Conservation (phyloP, 2,329 filamentous ascomycete genomes). For the Neonectria hederae region DNA sequence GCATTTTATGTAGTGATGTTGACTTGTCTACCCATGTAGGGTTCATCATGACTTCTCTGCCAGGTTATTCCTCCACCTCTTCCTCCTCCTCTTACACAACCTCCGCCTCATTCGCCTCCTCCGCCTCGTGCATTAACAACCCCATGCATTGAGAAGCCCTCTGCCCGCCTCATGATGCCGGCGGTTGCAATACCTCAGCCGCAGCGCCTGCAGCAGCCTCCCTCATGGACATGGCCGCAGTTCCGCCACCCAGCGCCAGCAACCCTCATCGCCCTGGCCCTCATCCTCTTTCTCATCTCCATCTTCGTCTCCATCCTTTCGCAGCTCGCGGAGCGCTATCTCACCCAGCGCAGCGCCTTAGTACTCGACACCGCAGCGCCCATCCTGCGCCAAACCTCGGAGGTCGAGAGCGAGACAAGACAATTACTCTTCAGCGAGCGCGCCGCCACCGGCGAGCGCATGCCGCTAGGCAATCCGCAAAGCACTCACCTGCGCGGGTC, state of each 20-base stretch:
- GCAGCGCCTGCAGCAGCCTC: slow-evolving; percentile 11
- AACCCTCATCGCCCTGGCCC: slow-evolving; percentile 33
- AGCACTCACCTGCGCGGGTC: slow-evolving; percentile 30
- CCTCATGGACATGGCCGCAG: slow-evolving; percentile 18
- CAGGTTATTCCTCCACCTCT: neutral
- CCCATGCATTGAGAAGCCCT: slow-evolving; percentile 7
- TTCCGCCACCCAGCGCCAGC: slow-evolving; percentile 29
- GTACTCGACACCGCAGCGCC: slow-evolving; percentile 4
- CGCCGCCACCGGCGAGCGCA: slow-evolving; percentile 25
- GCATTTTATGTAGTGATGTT: neutral
- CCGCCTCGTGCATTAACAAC: neutral
- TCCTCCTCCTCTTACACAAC: neutral
- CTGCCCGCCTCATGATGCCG: slow-evolving; percentile 5
- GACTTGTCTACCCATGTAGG: neutral
- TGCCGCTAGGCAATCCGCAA: slow-evolving; percentile 30
- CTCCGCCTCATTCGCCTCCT: neutral
- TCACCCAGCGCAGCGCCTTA: slow-evolving; percentile 26
- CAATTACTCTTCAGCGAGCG: slow-evolving; percentile 31
- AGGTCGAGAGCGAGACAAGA: slow-evolving; percentile 30
- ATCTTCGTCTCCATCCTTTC: slow-evolving; percentile 34
- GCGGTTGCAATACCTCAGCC: slow-evolving; percentile 1
- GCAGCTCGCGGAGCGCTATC: slow-evolving; percentile 28
- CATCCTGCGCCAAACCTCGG: slow-evolving; percentile 9
- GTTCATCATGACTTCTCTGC: neutral
- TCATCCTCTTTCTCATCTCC: slow-evolving; percentile 30